phyloP scores from a whole-genome alignment of 768 basidiomycete genomes.

The Auricularia heimuer region DNA sequence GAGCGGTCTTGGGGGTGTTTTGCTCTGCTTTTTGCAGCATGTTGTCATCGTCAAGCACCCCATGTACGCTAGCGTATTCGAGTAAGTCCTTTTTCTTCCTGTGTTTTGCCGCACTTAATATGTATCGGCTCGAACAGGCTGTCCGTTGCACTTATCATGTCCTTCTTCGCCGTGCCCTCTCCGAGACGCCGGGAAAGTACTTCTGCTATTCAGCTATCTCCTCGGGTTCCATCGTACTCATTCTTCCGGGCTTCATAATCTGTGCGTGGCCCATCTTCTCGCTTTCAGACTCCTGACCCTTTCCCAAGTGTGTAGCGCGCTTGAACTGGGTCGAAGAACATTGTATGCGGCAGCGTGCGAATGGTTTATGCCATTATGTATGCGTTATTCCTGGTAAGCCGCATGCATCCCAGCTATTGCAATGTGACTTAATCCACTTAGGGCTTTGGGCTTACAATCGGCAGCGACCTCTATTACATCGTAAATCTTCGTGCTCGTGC shows the following conservation, averaged over 20 bases:
- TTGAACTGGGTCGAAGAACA: conserved; percentile 79
- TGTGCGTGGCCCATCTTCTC: conserved; percentile 31
- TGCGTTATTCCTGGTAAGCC: conserved; percentile 50
- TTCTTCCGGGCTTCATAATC: conserved; percentile 83
- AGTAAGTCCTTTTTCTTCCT: conserved; percentile 41
- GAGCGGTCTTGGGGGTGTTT: conserved; percentile 57
- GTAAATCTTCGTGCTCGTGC: conserved; percentile 49
- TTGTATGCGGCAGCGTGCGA: conserved; percentile 74
- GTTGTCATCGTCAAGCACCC: conserved; percentile 64
- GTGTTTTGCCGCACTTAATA: conserved; percentile 8
- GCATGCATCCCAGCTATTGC: neutral
- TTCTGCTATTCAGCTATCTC: conserved; percentile 93
- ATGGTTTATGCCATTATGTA: conserved; percentile 88
- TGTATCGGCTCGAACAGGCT: conserved; percentile 39
- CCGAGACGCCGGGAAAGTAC: conserved; percentile 61
- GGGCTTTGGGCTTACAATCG: conserved; percentile 80
- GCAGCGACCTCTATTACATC: conserved; percentile 69
- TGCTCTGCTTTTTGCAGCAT: conserved; percentile 63
- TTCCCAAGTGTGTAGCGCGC: conserved; percentile 58
- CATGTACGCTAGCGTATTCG: conserved; percentile 84
- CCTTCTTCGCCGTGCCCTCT: conserved; percentile 75
- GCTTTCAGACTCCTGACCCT: conserved; percentile 7
- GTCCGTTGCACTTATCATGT: conserved; percentile 70
- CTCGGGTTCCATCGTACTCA: conserved; percentile 76
- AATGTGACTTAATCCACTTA: conserved; percentile 12